Evolutionary conservation across 2,329 filamentous ascomycete genomes (phyloP).

Genomic region (Cladophialophora exuberans): DNA sequence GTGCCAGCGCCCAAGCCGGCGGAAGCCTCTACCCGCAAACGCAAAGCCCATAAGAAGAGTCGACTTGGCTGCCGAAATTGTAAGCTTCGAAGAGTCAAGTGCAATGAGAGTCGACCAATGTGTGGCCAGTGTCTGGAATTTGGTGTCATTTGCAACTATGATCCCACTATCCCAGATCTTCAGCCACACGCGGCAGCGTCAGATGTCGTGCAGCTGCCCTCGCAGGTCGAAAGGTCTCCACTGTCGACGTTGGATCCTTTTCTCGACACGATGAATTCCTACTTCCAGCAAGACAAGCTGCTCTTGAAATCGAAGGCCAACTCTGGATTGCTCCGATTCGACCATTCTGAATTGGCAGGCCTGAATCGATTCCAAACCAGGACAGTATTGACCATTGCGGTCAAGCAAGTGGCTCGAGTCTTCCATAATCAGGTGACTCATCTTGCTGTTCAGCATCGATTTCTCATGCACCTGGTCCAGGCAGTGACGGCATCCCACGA

Average conservation of each 20-base stretch:
- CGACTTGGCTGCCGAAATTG: slow-evolving; percentile 56
- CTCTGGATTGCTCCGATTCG: slow-evolving; percentile 6
- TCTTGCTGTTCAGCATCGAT: slow-evolving; percentile 43
- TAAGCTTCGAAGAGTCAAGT: slow-evolving; percentile 57
- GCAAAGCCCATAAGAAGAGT: slow-evolving; percentile 41
- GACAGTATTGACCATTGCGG: slow-evolving; percentile 28
- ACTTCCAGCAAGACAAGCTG: background rate
- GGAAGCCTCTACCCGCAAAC: slow-evolving; percentile 12
- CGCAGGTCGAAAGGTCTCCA: slow-evolving; percentile 7
- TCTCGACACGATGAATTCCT: slow-evolving; percentile 11
- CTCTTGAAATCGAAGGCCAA: background rate
- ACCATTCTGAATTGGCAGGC: slow-evolving; percentile 15
- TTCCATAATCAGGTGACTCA: slow-evolving; percentile 21
- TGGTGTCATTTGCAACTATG: slow-evolving; percentile 52
- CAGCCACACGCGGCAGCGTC: slow-evolving; percentile 35
- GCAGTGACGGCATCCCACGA: slow-evolving; percentile 60
- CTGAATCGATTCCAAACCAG: slow-evolving; percentile 24
- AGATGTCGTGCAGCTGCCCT: background rate
- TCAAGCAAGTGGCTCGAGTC: slow-evolving; percentile 7
- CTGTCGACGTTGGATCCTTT: slow-evolving; percentile 1
- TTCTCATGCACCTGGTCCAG: slow-evolving; percentile 59
- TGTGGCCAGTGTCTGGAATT: slow-evolving; percentile 50
- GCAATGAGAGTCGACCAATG: slow-evolving; percentile 51
- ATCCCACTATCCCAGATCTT: slow-evolving; percentile 36
- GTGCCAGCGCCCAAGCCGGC: background rate